These are phyloP conservation scores for Trichoderma sp. DNA, from an alignment of 2,329 filamentous ascomycete genomes.

Conservation along the genomic window DNA sequence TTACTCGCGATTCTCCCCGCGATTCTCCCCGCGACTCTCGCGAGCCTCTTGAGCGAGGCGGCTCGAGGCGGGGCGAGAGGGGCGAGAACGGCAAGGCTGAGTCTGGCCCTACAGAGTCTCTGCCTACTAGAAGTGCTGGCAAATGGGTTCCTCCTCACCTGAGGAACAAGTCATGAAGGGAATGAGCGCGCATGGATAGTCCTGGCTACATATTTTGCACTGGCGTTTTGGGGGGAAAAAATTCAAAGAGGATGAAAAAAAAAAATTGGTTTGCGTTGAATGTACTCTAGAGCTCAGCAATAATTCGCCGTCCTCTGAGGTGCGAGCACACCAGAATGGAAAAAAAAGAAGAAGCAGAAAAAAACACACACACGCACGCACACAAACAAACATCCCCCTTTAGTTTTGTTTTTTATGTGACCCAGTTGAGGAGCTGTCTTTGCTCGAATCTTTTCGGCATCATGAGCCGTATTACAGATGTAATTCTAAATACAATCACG, in stretches of 20 bases:
- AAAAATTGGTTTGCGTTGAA: slow-evolving; percentile 33
- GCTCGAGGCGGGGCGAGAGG: slow-evolving; percentile 43
- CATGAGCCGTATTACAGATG: not conserved
- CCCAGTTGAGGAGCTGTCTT: not conserved
- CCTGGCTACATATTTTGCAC: slow-evolving; percentile 30
- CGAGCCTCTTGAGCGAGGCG: slow-evolving; percentile 43
- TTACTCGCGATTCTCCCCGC: slow-evolving; percentile 24
- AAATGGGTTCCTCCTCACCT: slow-evolving; percentile 57
- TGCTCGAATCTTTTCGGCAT: not conserved
- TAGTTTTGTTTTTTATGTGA: slow-evolving; percentile 1
- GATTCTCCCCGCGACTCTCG: slow-evolving; percentile 33
- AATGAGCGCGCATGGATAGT: slow-evolving; percentile 19
- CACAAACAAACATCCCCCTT: too few species aligned
- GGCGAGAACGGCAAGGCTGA: slow-evolving; percentile 40
- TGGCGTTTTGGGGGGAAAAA: slow-evolving; percentile 36
- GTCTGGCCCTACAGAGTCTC: slow-evolving; percentile 45
- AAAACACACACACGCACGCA: slow-evolving; percentile 17
- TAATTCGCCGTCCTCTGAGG: slow-evolving; percentile 33
- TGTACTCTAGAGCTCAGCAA: slow-evolving; percentile 39
- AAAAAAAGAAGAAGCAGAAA: too few species aligned
- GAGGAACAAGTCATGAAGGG: slow-evolving; percentile 33
- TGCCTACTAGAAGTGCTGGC: slow-evolving; percentile 52
- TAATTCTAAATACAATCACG: not conserved
- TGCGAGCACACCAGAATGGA: slow-evolving; percentile 32
- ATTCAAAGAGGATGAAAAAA: slow-evolving; percentile 28